Base-by-base conservation (phyloP, 2,329 filamentous ascomycete genomes). In the Huntiella abstrusa region DNA sequence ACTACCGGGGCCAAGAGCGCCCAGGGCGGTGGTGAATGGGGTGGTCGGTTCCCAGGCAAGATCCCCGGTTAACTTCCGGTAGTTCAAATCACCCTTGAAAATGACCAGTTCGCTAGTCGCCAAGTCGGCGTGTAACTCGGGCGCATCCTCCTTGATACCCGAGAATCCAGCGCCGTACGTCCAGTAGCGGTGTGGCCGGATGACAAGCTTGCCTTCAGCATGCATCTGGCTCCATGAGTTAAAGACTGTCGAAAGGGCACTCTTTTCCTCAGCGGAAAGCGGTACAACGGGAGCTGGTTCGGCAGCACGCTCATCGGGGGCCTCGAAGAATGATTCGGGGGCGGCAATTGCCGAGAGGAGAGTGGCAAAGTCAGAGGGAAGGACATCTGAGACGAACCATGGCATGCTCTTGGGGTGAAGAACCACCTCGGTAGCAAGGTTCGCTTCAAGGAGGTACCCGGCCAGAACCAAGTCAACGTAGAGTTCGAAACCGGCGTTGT, bases 71-170 rank as follows among this genome's bases (percentile, higher is more conserved):
- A 98, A 62, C 62, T 98, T 98, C 51, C 91, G 71, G 62, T 96
- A 98, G 64, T 98, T 98, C 54, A 98, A 60, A 59, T 98, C 91
- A 2, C 91, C 91, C 68, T 98, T 98, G 69, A 96, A 96, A 47
- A 98, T 77, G 10, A 94, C 84, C 13, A 98, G 68, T 60, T 94
- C 83, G 53, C 82, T 83, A 51, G 75, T 64, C 65, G 86, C 80
- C 47, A 98, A 63, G 57, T 96, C 88, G 5, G 83, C 71, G 45
- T 75, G 71, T 10, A 98, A 64, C 22, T 72, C 69, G 2, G 75
- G 71, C 1, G 77, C 83, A 17, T 75, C 68, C 11, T 67, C 61
- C 0, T 87, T 86, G 49, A 98, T 62, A 32, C 86, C 73, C 87
- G 91, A 96, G 65, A 81, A 98, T 57, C 83, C 84, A 3, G 85